Evolutionary conservation across 2,329 filamentous ascomycete species (phyloP), one percentile per base, ranked within the genome.

Genomic region (Hypomyces perniciosus): DNA sequence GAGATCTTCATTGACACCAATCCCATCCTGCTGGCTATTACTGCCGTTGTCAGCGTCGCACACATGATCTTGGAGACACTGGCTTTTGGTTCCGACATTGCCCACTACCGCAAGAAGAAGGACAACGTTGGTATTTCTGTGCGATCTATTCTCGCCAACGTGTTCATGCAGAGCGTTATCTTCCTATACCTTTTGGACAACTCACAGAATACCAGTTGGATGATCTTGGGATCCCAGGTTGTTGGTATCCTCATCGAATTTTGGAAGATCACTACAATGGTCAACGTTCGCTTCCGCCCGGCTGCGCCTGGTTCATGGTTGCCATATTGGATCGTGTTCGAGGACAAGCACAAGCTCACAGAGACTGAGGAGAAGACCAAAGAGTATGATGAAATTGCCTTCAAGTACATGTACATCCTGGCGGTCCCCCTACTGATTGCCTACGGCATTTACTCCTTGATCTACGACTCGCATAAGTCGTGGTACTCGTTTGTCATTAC

Each of bases 21-120:
- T 70, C 86, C 89, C 34, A 95, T 90, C 65, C 83, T 99, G 30
- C 82, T 99, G 37, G 85, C 79, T 28, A 85, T 95, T 31, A 99
- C 93, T 1, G 83, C 83, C 28, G 69, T 95, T 7, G 93, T 95
- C 60, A 91, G 84, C 57, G 79, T 99, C 52, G 78, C 93, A 37
- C 93, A 99, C 72, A 90, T 96, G 79, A 76, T 99, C 59, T 92
- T 99, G 57, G 93, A 99, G 71, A 91, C 88, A 64, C 80, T 99
- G 33, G 93, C 93, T 2, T 99, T 99, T 75, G 96, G 95, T 64
- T 96, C 87, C 65, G 93, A 99, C 66, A 96, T 99, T 66, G 84
- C 90, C 44, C 93, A 99, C 72, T 99, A 93, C 83, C 89, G 91
- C 66, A 96, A 97, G 77, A 99, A 99, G 85, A 99, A 99, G 78